phyloP scores from a whole-genome alignment of 1,284 basidiomycete genomes.

The Marasmius sp. region DNA sequence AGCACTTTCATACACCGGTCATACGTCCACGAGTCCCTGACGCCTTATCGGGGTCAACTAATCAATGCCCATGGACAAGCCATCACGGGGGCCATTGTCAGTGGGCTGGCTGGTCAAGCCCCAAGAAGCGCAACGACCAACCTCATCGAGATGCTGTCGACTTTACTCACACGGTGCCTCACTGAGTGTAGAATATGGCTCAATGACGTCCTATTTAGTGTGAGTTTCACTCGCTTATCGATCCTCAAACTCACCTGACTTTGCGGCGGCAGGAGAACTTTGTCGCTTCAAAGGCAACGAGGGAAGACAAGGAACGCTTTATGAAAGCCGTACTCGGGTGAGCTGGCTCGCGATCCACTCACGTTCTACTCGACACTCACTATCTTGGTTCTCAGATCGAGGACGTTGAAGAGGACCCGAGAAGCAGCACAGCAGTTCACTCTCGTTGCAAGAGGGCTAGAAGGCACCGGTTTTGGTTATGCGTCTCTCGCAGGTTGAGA shows the following conservation, averaged over 20 bases:
- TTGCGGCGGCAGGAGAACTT: constrained; percentile 53
- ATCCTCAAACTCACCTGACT: not conserved
- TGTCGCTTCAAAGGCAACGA: constrained; percentile 57
- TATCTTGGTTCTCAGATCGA: constrained; percentile 40
- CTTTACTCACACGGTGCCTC: constrained; percentile 56
- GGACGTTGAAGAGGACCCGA: constrained; percentile 62
- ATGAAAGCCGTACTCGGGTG: constrained; percentile 74
- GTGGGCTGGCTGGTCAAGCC: constrained; percentile 78
- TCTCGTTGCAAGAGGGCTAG: constrained; percentile 70
- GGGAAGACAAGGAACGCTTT: constrained; percentile 76
- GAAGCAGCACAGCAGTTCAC: constrained; percentile 79
- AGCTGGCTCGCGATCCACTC: constrained; percentile 19
- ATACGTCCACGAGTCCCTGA: constrained; percentile 48
- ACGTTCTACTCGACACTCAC: not conserved
- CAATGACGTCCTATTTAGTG: constrained; percentile 66
- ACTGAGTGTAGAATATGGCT: constrained; percentile 68
- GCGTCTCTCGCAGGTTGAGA: constrained; percentile 25
- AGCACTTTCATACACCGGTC: constrained; percentile 63
- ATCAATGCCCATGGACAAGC: constrained; percentile 64
- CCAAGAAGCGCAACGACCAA: constrained; percentile 84
- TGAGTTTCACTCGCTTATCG: constrained; percentile 33
- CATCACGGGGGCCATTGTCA: constrained; percentile 71
- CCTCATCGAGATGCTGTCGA: constrained; percentile 76
- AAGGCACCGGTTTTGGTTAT: constrained; percentile 77
- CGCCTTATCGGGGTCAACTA: constrained; percentile 30